Base-by-base conservation (phyloP, 768 basidiomycete species). In the Rhizopogon sp. region DNA sequence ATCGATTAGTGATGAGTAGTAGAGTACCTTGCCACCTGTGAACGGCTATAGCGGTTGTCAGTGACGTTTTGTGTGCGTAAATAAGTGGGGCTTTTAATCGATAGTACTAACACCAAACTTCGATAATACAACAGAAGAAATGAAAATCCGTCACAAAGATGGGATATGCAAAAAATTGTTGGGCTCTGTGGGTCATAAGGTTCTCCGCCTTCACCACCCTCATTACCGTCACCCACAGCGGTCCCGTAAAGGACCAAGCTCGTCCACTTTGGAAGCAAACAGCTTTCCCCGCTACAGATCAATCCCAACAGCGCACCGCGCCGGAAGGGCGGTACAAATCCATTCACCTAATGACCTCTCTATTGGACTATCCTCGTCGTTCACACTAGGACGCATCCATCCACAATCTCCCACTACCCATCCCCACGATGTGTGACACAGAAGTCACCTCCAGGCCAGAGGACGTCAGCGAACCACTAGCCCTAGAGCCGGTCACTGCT, bases 261-360 rank as follows among this genome's bases (percentile, higher is more conserved):
- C 52, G 31, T 50, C 63, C 65, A 72, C 76, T 79, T 73, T 78
- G 74, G 74, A 77, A 72, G 69, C 61, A 43, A 45, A 37, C 28
- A 43, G 64, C 68, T 73, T 75, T 73, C 77, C 77, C 77, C 74
- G 64, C 61, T 67, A 62, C 62, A 33, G 44, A 44, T 58, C 63
- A 31, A 68, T 57, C 39, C 56, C 51, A 37, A 47, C 52, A 31
- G 56, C 64, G 54, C 69, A 61, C 69, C 56, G 69, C 28, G 49
- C 57, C 56, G 50, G 43, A 59, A 46, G 58, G 50, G 60, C 58
- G 39, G 68, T 65, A 66, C 65, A 62, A 60, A 53, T 62, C 66
- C 69, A 56, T 69, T 73, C 62, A 60, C 67, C 60, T 61, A 60
- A 60, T 55, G 63, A 66, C 68, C 74, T 71, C 74, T 25, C 69